These are phyloP conservation scores for Trichoderma koningiopsis DNA, from an alignment of 2,329 filamentous ascomycete genomes.

Conservation along the genomic window DNA sequence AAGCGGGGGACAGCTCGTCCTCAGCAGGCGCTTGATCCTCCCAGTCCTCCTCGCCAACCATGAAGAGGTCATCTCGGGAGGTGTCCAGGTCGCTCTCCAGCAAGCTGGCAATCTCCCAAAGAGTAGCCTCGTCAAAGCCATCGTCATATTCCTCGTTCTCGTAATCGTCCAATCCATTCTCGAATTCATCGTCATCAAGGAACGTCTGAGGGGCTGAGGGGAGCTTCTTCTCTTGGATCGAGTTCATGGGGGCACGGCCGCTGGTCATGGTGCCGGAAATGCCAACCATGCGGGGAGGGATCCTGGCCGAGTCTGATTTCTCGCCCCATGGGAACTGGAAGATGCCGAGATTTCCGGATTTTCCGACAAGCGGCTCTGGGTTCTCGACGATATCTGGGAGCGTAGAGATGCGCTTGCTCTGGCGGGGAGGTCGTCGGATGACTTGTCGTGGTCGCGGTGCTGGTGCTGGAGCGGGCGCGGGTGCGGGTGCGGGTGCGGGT, in stretches of 20 bases:
- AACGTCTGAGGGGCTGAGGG: conserved; percentile 55
- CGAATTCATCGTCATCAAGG: conserved; percentile 32
- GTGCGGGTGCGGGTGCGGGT: neutral
- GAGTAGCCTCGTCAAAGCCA: conserved; percentile 61
- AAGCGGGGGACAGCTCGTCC: neutral
- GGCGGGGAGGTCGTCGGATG: conserved; percentile 57
- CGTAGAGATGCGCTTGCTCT: conserved; percentile 58
- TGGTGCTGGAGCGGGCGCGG: neutral
- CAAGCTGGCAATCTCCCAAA: conserved; percentile 66
- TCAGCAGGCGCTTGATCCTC: neutral
- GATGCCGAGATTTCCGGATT: conserved; percentile 61
- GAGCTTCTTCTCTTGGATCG: conserved; percentile 1
- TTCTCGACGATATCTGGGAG: conserved; percentile 66
- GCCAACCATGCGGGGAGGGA: conserved; percentile 38
- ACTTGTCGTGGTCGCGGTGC: conserved; percentile 44
- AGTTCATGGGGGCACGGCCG: conserved; percentile 5
- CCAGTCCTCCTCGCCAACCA: conserved; percentile 34
- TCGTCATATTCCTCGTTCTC: conserved; percentile 48
- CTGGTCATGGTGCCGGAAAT: conserved; percentile 54
- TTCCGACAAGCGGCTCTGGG: conserved; percentile 60
- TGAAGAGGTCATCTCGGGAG: conserved; percentile 54
- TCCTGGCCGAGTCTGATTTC: conserved; percentile 57
- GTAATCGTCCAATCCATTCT: conserved; percentile 32
- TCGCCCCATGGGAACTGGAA: conserved; percentile 70
- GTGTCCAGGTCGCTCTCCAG: conserved; percentile 56